phyloP scores from a whole-genome alignment of 192 early-diverging fungal genomes.

The Phycomyces nitens region DNA sequence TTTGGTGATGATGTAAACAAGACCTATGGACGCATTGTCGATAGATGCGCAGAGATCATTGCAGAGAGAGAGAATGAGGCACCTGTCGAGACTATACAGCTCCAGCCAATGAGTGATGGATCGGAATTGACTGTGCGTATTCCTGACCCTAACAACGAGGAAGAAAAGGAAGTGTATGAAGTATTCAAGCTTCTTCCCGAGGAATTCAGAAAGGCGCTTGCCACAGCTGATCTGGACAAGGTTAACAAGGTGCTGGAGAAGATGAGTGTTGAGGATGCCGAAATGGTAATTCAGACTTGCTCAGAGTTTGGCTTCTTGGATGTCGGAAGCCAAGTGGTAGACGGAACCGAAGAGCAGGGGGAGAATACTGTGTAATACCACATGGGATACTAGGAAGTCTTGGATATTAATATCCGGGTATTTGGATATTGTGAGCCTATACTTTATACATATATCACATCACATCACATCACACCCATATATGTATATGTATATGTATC shows the following conservation, averaged over 20 bases:
- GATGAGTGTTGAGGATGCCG: constrained; percentile 67
- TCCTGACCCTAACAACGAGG: constrained; percentile 47
- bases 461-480: no score
- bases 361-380: background rate
- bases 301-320: constrained; percentile 67
- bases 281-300: constrained; percentile 71
- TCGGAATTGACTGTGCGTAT: constrained; percentile 69
- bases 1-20: constrained; percentile 84
- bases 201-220: constrained; percentile 71
- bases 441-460: no score
- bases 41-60: constrained; percentile 64
- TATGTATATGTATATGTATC: no score
- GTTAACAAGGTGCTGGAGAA: constrained; percentile 80
- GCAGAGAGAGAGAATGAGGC: constrained; percentile 44
- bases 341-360: constrained; percentile 1
- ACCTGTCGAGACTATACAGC: constrained; percentile 65
- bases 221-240: constrained; percentile 72
- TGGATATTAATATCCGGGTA: background rate
- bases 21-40: constrained; percentile 77
- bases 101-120: constrained; percentile 66
- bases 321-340: constrained; percentile 26
- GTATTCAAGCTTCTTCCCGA: constrained; percentile 69
- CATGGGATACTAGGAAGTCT: background rate
- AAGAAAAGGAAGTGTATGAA: constrained; percentile 55
- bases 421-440: background rate